Evolutionary conservation across 352 stramenopile genomes (phyloP).

Genomic region (Globisporangium polare): DNA sequence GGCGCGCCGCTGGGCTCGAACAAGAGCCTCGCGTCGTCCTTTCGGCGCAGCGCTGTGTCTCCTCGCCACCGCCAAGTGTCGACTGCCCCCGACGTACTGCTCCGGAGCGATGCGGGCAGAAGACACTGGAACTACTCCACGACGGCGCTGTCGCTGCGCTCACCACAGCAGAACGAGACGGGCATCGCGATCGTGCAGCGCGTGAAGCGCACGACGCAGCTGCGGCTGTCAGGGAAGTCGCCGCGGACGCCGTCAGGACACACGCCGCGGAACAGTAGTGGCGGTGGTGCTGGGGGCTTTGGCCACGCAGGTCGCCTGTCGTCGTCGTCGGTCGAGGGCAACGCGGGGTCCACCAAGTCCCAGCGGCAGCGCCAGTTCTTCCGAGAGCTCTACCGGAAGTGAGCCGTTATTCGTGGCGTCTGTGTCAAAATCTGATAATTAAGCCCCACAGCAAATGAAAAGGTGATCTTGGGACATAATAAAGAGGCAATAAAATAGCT

Average conservation of each 20-base stretch:
- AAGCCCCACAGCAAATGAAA: neutral
- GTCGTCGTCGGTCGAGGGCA: neutral
- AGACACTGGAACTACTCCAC: conserved; percentile 45
- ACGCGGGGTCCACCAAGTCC: conserved; percentile 3
- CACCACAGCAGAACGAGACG: conserved; percentile 19
- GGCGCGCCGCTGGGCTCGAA: conserved; percentile 14
- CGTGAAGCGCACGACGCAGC: conserved; percentile 9
- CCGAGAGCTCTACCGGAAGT: conserved; percentile 24
- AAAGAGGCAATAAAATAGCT: neutral
- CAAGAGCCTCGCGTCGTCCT: conserved; percentile 8
- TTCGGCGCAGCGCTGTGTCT: conserved; percentile 5
- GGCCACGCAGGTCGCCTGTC: neutral
- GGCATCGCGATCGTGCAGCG: conserved; percentile 19
- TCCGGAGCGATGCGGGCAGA: conserved; percentile 38
- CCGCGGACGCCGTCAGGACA: conserved; percentile 9
- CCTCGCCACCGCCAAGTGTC: conserved; percentile 18
- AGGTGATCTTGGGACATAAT: neutral
- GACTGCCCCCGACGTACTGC: conserved; percentile 33
- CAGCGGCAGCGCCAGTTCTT: conserved; percentile 30
- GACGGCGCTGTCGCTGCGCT: conserved; percentile 36
- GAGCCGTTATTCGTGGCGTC: too few species aligned
- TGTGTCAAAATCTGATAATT: neutral
- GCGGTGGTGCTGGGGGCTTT: neutral
- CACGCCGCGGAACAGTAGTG: neutral
- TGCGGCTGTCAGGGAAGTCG: neutral